A percentile compares a stretch with the other conserved stretches of the same genome.
Evolutionary conservation across 495 filamentous ascomycete species (phyloP).

Genomic region (Amniculicola lignicola): DNA sequence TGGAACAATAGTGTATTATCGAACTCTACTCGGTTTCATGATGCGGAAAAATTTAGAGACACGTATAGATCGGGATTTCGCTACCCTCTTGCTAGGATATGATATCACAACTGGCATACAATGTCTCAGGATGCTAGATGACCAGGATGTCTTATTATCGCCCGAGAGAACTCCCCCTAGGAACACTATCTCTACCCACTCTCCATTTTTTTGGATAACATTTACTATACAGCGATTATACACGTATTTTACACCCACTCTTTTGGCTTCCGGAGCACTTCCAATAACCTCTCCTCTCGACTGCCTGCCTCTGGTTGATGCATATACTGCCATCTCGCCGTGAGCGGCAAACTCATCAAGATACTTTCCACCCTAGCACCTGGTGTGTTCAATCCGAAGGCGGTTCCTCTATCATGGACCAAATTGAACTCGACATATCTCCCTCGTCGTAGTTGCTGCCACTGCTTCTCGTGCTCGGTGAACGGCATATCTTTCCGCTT

Average conservation of each 20-base stretch:
- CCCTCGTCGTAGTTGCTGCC: constrained; percentile 92
- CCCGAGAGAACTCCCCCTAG: too few relatives aligned
- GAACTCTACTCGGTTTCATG: too few relatives aligned
- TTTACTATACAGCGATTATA: constrained; percentile 10
- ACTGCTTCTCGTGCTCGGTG: constrained; percentile 79
- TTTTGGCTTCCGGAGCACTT: constrained; percentile 77
- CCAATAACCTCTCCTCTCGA: constrained; percentile 70
- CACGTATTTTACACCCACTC: constrained; percentile 72
- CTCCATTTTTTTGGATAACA: too few relatives aligned
- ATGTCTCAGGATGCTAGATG: too few relatives aligned
- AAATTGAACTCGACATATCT: constrained; percentile 98
- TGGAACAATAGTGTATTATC: too few relatives aligned
- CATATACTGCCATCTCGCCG: constrained; percentile 95
- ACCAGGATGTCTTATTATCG: too few relatives aligned
- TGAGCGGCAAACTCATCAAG: constrained; percentile 91
- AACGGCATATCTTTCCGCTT: constrained; percentile 88
- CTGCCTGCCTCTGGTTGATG: constrained; percentile 72
- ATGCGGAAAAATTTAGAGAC: too few relatives aligned
- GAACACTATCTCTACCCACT: too few relatives aligned
- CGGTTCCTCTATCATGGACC: constrained; percentile 92
- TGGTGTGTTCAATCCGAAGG: constrained; percentile 90
- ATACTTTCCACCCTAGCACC: constrained; percentile 93
- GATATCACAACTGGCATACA: too few relatives aligned
- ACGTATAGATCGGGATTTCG: too few relatives aligned
- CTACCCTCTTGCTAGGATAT: too few relatives aligned